Percentiles rank a stretch among this genome's conserved stretches.
phyloP scores from a whole-genome alignment of 345 rosid genomes.

The Euphorbia tirucalli region DNA sequence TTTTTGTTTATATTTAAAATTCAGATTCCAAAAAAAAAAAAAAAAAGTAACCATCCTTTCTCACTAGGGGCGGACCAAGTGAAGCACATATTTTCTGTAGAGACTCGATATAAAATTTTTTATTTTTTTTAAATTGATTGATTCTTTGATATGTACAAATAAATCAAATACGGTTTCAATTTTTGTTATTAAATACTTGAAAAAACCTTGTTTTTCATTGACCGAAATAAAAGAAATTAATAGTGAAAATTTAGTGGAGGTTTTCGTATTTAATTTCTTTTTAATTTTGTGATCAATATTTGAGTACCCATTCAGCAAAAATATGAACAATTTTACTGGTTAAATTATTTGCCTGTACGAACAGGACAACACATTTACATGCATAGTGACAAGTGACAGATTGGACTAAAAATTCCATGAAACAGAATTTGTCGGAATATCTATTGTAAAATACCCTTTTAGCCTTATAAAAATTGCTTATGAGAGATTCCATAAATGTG shows the following conservation, averaged over 20 bases:
- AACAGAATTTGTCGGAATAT: conserved; percentile 3
- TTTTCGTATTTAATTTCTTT: background rate
- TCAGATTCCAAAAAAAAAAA: no score
- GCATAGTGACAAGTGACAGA: conserved; percentile 10
- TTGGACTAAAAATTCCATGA: conserved; percentile 1
- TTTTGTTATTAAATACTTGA: no score
- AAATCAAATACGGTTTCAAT: no score
- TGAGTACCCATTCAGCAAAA: background rate
- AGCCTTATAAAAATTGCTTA: background rate
- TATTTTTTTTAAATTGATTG: no score
- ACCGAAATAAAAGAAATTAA: background rate
- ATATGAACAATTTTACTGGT: background rate
- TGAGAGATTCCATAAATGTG: background rate
- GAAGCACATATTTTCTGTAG: no score
- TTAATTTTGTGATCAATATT: background rate
- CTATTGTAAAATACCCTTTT: background rate
- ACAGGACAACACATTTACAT: conserved; percentile 20
- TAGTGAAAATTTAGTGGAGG: background rate
- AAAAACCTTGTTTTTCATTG: no score
- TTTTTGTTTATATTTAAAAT: no score
- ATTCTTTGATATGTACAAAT: no score
- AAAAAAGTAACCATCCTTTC: no score
- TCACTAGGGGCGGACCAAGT: no score
- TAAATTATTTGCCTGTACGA: background rate
- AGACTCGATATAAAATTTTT: no score